Evolutionary conservation across 2,329 filamentous ascomycete species (phyloP).

Genomic region (Claviceps monticola): DNA sequence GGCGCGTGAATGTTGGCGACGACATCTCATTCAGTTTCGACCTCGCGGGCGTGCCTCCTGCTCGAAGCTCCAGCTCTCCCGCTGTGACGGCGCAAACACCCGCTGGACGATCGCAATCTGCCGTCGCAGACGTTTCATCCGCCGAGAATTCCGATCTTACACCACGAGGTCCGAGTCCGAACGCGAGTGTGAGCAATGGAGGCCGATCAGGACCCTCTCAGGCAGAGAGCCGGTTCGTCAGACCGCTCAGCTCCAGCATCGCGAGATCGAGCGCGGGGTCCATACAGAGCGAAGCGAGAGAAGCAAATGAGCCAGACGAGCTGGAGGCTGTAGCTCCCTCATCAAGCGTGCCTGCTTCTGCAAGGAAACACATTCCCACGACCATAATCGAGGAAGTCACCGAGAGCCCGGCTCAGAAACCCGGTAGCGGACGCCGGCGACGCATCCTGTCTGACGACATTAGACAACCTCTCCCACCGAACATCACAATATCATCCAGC

Average conservation of each 20-base stretch:
- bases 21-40: slow-evolving; percentile 46
- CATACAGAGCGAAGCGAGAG: not conserved
- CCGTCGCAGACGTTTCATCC: not conserved
- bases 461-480: not conserved
- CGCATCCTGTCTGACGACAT: slow-evolving; percentile 19
- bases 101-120: not conserved
- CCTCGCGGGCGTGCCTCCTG: slow-evolving; percentile 27
- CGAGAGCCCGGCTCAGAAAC: slow-evolving; percentile 39
- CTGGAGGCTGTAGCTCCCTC: slow-evolving; percentile 5
- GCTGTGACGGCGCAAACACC: not conserved
- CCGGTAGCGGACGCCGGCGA: slow-evolving; percentile 39
- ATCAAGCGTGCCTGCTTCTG: slow-evolving; percentile 3
- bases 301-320: not conserved
- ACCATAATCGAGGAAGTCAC: slow-evolving; percentile 12
- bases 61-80: slow-evolving; percentile 6
- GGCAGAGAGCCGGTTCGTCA: not conserved
- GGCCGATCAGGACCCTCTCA: not conserved
- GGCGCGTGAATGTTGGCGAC: slow-evolving; percentile 43
- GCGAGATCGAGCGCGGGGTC: slow-evolving; percentile 1
- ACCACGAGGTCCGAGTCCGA: not conserved
- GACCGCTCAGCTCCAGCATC: slow-evolving; percentile 6
- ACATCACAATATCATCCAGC: not conserved
- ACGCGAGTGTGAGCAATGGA: not conserved
- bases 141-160: not conserved
- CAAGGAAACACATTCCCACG: slow-evolving; percentile 5